Evolutionary conservation across 176 grass and related monocot species (phyloP), one percentile per base, ranked within the genome.

Genomic region (Chloris gayana): DNA sequence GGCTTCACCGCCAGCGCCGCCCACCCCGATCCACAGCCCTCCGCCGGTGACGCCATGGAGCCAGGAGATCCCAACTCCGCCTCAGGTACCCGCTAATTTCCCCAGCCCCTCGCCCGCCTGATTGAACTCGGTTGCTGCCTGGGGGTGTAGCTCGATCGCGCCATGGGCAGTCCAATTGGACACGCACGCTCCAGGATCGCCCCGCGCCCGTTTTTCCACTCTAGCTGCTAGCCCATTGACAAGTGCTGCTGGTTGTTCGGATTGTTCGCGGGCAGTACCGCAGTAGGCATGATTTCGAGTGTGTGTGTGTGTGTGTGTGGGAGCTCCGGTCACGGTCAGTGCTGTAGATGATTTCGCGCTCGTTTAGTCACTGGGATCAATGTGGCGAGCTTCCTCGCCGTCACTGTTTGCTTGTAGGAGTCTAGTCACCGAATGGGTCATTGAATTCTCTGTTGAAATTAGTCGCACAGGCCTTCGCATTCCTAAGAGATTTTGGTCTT

Each of bases 11-110:
- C 71, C 54, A 27, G 0, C 72, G 47, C 68, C 35, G 66, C 64
- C 2, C 58, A 47, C 53, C 68, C 70, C 61, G 75, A 80, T 75
- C 87, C 76, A 25, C n/a, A 53, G 15, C 69, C 58, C n/a, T 14
- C 35, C 35, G 8, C 50, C 18, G 80, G 14, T 58, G 80, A 6
- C 67, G 42, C 76, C 63, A 89, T 89, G 87, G 82, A 85, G 15
- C 5, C 70, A 31, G 41, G 4, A 15, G 70, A 89, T 3, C 22
- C 82, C 46, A 71, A 45, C 77, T 64, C 82, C 65, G 34, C 45
- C 77, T 14, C 82, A 85, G 87, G 87, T 89, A 84, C 33, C 24
- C 45, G 11, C 46, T 35, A 2, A 66, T 9, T 24, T 45, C 33
- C 32, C 68, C 7, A 32, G 8, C 69, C 3, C 11, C 14, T 24